Conservation (phyloP, 78 protist genomes). For the Dictyostelium intermedium region DNA sequence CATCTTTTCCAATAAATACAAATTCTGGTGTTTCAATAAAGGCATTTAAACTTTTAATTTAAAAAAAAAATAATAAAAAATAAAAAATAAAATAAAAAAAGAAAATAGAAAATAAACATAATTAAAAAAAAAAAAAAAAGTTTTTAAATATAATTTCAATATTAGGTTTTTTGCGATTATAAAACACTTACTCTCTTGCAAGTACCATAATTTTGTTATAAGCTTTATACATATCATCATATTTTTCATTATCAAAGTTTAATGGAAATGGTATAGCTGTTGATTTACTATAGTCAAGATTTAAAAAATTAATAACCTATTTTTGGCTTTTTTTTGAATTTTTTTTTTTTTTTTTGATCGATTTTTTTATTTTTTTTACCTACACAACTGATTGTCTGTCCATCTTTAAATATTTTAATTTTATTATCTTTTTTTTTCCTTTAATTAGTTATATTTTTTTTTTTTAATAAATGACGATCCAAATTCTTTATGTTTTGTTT, state of each 20-base stretch:
- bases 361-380: background rate
- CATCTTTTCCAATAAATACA: conserved; percentile 78
- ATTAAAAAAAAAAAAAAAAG: background rate
- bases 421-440: conserved; percentile 3
- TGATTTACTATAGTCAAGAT: conserved; percentile 12
- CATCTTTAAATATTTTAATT: background rate
- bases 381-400: conserved; percentile 76
- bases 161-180: too few relatives aligned
- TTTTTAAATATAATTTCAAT: background rate
- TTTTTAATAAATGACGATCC: background rate
- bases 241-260: conserved; percentile 69
- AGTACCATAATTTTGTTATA: conserved; percentile 73
- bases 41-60: conserved; percentile 62
- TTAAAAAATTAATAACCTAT: background rate
- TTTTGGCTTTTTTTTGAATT: background rate
- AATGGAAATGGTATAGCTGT: conserved; percentile 70
- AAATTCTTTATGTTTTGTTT: background rate
- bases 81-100: background rate
- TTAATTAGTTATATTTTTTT: background rate
- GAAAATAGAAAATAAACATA: too few relatives aligned
- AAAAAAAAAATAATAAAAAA: too few relatives aligned
- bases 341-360: background rate
- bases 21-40: conserved; percentile 84
- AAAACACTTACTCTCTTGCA: conserved; percentile 64
- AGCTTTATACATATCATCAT: conserved; percentile 59